These are phyloP conservation scores for Alloteropsis semialata DNA, from an alignment of 176 grass and related monocot species.

Conservation along the genomic window DNA sequence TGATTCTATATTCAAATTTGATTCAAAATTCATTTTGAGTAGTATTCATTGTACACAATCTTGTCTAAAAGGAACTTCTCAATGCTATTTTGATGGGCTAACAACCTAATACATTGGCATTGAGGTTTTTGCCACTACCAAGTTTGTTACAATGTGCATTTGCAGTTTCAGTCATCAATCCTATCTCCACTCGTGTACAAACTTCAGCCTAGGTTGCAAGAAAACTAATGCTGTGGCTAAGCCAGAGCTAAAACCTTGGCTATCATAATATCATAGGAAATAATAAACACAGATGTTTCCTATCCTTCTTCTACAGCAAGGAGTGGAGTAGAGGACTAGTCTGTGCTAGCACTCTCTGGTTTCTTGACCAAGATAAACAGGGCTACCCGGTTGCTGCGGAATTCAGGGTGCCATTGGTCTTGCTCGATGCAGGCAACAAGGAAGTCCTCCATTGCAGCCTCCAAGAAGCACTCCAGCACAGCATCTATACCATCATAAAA, in stretches of 20 bases:
- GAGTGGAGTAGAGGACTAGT: neutral
- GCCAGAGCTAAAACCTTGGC: neutral
- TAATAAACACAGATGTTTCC: neutral
- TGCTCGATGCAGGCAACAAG: slow-evolving; percentile 71
- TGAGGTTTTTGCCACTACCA: neutral
- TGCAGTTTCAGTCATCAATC: neutral
- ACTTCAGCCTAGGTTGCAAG: neutral
- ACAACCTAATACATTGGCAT: neutral
- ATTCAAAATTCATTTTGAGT: neutral
- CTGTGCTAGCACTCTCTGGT: neutral
- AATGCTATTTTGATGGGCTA: neutral
- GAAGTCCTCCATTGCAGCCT: slow-evolving; percentile 69
- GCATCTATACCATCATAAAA: slow-evolving; percentile 35
- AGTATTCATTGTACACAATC: neutral
- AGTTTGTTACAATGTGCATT: neutral
- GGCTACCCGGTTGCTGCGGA: slow-evolving; percentile 73
- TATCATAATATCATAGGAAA: neutral
- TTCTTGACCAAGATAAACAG: slow-evolving; percentile 76
- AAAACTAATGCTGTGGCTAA: neutral
- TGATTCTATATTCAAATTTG: neutral
- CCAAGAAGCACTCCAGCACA: slow-evolving; percentile 87
- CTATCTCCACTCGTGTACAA: neutral
- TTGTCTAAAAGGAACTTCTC: neutral
- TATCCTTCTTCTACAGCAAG: neutral
- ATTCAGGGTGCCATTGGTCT: slow-evolving; percentile 86